Evolutionary conservation across 805 yeast species (phyloP).

Genomic region (Metschnikowia kofuensis): DNA sequence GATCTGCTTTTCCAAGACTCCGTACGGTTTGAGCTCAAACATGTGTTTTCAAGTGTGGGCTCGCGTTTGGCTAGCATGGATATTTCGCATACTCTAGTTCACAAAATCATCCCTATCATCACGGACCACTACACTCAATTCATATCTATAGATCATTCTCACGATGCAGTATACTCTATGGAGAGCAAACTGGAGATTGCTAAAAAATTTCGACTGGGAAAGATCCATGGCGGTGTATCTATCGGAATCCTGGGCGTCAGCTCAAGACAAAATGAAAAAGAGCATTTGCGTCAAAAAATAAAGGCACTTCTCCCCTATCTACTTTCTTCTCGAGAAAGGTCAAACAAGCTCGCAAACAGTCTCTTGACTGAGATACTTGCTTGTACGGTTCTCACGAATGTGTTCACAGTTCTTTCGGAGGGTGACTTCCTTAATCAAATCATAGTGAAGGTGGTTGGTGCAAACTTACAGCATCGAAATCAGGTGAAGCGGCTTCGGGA

Average conservation of each 20-base stretch:
- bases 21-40: slow-evolving; percentile 43
- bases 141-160: slow-evolving; percentile 19
- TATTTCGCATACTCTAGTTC: slow-evolving; percentile 53
- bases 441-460: slow-evolving; percentile 58
- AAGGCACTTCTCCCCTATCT: slow-evolving; percentile 47
- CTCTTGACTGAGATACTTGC: slow-evolving; percentile 64
- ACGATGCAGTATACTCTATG: slow-evolving; percentile 22
- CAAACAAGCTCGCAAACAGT: slow-evolving; percentile 46
- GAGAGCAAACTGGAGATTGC: slow-evolving; percentile 44
- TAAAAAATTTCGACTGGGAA: slow-evolving; percentile 46
- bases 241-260: slow-evolving; percentile 29
- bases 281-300: slow-evolving; percentile 46
- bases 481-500: slow-evolving; percentile 71
- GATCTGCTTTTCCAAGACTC: slow-evolving; percentile 32
- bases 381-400: slow-evolving; percentile 44
- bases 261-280: slow-evolving; percentile 38
- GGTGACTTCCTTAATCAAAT: slow-evolving; percentile 75
- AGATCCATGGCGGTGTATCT: slow-evolving; percentile 57
- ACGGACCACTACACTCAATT: slow-evolving; percentile 61
- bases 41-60: slow-evolving; percentile 41
- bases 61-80: slow-evolving; percentile 45
- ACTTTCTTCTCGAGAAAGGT: slow-evolving; percentile 44
- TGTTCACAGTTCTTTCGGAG: slow-evolving; percentile 58
- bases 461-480: slow-evolving; percentile 64
- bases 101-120: slow-evolving; percentile 58